Evolutionary conservation across 768 basidiomycete genomes (phyloP), one percentile per base, ranked within the genome.

Genomic region (Daedalea quercina): DNA sequence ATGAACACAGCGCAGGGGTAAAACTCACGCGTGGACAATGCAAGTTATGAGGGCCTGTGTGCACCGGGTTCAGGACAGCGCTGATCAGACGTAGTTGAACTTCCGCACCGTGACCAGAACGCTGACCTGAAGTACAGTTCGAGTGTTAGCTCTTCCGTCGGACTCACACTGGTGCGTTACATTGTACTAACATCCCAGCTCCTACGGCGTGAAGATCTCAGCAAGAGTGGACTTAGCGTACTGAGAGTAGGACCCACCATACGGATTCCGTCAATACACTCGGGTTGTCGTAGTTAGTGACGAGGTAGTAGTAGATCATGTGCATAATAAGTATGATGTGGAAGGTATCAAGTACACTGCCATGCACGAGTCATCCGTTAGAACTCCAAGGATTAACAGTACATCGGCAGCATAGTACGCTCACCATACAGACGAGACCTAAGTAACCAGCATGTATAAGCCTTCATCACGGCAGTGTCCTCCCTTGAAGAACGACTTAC

Each of bases 271-370:
- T 34, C 25, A 57, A 44, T 2, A 50, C 56, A 8, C 25, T n/a
- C 3, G 31, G 44, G 31, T 52, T 50, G 44, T 57, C 34, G 50
- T 51, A 57, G 28, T 57, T 57, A 25, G 42, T 9, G 31, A 57
- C 49, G 19, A 57, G 41, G 40, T 57, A 57, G 45, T 57, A 54
- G 53, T 57, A 57, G 19, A 52, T 47, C 53, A 54, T 54, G 43
- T 57, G 56, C 46, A 52, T 50, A 40, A 28, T 57, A 31, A 54
- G 49, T 15, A 40, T 40, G 13, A 57, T 47, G 28, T 57, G 56
- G n/a, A 24, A 13, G 2, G 51, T 54, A 45, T 57, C 56, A 23
- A 57, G 43, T 15, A 44, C 13, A 45, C 54, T 55, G 24, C 28
- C 2, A 20, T 0, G 13, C 7, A 26, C 3, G 11, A 26, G 3